phyloP scores from a whole-genome alignment of 1,139 yeast species.

The Citeromyces hawaiiensis region DNA sequence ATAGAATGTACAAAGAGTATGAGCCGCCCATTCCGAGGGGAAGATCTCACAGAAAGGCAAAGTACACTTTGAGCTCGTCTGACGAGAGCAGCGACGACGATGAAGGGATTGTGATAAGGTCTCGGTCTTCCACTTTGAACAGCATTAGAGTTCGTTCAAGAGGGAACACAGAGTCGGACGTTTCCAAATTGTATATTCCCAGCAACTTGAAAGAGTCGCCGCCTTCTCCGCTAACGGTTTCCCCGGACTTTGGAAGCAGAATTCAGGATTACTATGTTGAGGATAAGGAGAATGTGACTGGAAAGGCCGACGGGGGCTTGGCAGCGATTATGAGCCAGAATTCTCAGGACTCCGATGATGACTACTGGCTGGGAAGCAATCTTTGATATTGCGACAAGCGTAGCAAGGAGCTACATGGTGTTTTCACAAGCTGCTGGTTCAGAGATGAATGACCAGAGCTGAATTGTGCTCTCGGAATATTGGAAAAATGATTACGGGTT shows the following conservation, averaged over 20 bases:
- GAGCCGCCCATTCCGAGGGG: slow-evolving; percentile 3
- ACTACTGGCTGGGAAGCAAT: not conserved
- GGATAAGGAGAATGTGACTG: not conserved
- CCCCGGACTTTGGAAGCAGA: not conserved
- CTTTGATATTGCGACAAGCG: too few species aligned
- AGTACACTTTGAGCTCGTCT: not conserved
- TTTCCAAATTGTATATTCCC: slow-evolving; percentile 15
- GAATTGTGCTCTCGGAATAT: too few species aligned
- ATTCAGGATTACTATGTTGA: not conserved
- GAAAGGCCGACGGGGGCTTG: not conserved
- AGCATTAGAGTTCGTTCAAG: not conserved
- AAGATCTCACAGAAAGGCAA: not conserved
- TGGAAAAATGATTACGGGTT: too few species aligned
- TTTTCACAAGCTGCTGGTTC: too few species aligned
- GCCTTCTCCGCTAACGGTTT: not conserved
- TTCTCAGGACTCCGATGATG: not conserved
- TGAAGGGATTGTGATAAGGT: not conserved
- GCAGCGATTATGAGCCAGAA: not conserved
- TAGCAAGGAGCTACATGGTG: too few species aligned
- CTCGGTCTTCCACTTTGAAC: not conserved
- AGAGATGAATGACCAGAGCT: too few species aligned
- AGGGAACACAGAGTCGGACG: slow-evolving; percentile 5
- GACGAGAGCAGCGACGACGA: not conserved
- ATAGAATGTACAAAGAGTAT: slow-evolving; percentile 11
- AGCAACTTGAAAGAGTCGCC: not conserved